A percentile compares a stretch with the other conserved stretches of the same genome.
These are phyloP conservation scores for Pseudocercospora pini-densiflorae DNA, from an alignment of 2,329 filamentous ascomycete genomes.

Conservation along the genomic window DNA sequence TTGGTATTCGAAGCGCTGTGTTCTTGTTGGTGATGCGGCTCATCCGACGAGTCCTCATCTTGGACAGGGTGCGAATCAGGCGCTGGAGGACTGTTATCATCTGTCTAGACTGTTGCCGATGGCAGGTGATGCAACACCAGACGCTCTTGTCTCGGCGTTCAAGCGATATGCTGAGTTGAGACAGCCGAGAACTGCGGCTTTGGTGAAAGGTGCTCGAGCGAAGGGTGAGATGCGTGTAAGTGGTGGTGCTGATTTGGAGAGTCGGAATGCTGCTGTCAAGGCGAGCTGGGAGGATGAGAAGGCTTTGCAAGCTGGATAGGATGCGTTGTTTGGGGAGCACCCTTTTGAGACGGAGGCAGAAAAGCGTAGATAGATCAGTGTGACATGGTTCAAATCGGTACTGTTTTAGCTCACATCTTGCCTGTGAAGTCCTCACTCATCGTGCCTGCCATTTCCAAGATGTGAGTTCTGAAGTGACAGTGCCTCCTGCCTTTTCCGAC, in stretches of 20 bases:
- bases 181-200: not conserved
- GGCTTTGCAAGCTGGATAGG: not conserved
- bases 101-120: not conserved
- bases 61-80: not conserved
- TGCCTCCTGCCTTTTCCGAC: too few species aligned
- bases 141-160: not conserved
- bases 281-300: not conserved
- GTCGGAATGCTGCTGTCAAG: not conserved
- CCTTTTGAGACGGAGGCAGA: not conserved
- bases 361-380: too few species aligned
- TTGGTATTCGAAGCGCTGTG: not conserved
- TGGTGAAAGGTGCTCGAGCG: not conserved
- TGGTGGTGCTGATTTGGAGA: not conserved
- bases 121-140: not conserved
- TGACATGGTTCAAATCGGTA: too few species aligned
- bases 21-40: not conserved
- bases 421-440: too few species aligned
- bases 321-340: not conserved
- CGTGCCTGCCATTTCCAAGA: too few species aligned
- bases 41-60: not conserved
- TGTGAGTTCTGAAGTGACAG: too few species aligned
- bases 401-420: too few species aligned
- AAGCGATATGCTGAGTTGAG: not conserved
- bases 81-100: not conserved
- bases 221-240: not conserved